Evolutionary conservation across 129 eudicot genomes (phyloP), one percentile per base, ranked within the genome.

Genomic region (Artemisia argyi): DNA sequence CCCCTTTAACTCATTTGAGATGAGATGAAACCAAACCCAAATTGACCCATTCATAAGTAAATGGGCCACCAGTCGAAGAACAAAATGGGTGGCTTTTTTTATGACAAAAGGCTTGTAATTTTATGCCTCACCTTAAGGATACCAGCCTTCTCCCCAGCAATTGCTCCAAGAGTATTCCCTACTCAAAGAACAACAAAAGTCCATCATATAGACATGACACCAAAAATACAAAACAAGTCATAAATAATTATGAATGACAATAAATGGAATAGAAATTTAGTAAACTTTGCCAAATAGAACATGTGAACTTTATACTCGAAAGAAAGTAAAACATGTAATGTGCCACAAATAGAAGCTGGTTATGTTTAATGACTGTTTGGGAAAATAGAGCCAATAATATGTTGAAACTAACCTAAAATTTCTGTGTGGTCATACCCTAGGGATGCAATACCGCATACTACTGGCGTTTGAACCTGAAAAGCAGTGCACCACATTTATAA

Each of bases 121-220:
- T 56, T 16, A 4, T 28, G 9, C 71, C 62, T 63, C 66, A 94
- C 99, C 97, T 94, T 94, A 72, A 94, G 84, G 79, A 94, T 94
- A 56, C 99, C 99, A 55, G 99, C 97, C 77, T 94, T 94, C 77
- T 94, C 97, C 55, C 97, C 99, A 66, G 99, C 99, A 83, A 94
- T 94, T 82, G 78, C 85, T 65, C 84, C 97, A 51, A 94, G 93
- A 53, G 99, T 94, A 78, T 94, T 71, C 69, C 99, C 99, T 94
- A 79, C 15, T 58, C 58, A 42, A 72, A 80, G 32, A 3, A 28
- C 32, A 28, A 28, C 32, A 28, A 28, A 28, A 28, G 5, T 28
- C 32, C 32, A 28, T 28, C 32, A 28, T 28, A 28, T 28, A 28
- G 32, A 28, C 32, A 28, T 28, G 5, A 28, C 32, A 28, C 32